A percentile compares a stretch with the other conserved stretches of the same genome.
phyloP scores from a whole-genome alignment of 2,329 filamentous ascomycete species.

The Neopestalotiopsis sp. region DNA sequence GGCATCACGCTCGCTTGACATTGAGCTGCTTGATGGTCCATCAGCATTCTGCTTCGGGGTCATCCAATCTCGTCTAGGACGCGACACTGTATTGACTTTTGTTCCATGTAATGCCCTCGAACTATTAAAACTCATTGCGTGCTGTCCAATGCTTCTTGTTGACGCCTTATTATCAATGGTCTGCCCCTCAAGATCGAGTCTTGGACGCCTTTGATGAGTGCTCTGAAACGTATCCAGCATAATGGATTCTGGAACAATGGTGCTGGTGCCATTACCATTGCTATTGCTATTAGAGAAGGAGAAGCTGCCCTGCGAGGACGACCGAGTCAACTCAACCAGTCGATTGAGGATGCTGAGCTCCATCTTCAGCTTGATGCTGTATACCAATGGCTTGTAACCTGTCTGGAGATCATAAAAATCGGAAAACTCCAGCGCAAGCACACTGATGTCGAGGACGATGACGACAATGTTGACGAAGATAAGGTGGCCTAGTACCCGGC shows the following conservation, averaged over 20 bases:
- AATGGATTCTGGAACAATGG: neutral
- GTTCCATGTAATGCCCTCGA: neutral
- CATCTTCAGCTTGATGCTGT: slow-evolving; percentile 40
- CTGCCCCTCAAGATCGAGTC: neutral
- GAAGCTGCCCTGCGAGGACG: slow-evolving; percentile 6
- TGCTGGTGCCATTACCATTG: neutral
- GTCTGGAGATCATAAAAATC: slow-evolving; percentile 40
- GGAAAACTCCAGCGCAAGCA: slow-evolving; percentile 43
- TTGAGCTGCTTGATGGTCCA: neutral
- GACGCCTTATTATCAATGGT: neutral
- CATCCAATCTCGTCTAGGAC: no score
- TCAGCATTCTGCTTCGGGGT: no score
- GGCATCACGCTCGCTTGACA: neutral
- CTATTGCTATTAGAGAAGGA: slow-evolving; percentile 11
- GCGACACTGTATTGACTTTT: neutral
- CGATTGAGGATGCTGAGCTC: slow-evolving; percentile 40
- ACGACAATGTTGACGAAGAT: slow-evolving; percentile 43
- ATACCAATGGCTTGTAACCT: slow-evolving; percentile 38
- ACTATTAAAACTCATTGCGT: neutral
- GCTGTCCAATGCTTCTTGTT: neutral
- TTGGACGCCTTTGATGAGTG: neutral
- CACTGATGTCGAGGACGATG: slow-evolving; percentile 41
- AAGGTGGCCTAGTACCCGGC: slow-evolving; percentile 36
- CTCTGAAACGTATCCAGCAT: slow-evolving; percentile 2
- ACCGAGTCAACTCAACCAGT: slow-evolving; percentile 27